Conservation (phyloP, 306 rosid species). For the Betula pendula region DNA sequence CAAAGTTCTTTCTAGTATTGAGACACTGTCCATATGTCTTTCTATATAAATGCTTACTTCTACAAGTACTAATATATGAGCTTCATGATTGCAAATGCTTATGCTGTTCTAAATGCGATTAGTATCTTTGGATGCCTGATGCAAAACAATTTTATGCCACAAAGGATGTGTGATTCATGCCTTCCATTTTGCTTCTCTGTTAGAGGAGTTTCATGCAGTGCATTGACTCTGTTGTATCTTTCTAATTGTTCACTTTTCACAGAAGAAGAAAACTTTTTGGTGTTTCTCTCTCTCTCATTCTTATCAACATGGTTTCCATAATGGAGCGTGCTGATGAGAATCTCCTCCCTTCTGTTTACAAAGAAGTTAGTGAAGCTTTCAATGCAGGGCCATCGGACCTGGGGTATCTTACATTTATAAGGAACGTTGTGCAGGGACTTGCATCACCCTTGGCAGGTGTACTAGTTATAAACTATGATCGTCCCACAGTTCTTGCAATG, state of each 20-base stretch:
- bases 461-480: conserved; percentile 71
- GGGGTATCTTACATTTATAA: conserved; percentile 89
- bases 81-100: conserved; percentile 4
- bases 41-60: background rate
- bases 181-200: background rate
- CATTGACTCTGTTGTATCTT: conserved; percentile 20
- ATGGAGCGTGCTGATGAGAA: conserved; percentile 97
- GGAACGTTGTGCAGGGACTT: conserved; percentile 82
- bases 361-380: conserved; percentile 95
- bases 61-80: conserved; percentile 15
- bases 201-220: conserved; percentile 4
- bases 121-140: background rate
- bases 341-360: conserved; percentile 94
- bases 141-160: conserved; percentile 4
- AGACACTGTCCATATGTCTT: background rate
- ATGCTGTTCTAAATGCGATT: conserved; percentile 2
- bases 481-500: conserved; percentile 81
- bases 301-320: conserved; percentile 87
- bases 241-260: conserved; percentile 18
- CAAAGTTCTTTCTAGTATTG: background rate
- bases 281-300: conserved; percentile 70
- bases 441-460: conserved; percentile 93
- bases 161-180: background rate
- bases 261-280: conserved; percentile 60
- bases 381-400: conserved; percentile 89